Percentiles rank a stretch among this genome's conserved stretches.
These are phyloP conservation scores for Omphalotus guepiniiformis DNA, from an alignment of 768 basidiomycete genomes.

Conservation along the genomic window DNA sequence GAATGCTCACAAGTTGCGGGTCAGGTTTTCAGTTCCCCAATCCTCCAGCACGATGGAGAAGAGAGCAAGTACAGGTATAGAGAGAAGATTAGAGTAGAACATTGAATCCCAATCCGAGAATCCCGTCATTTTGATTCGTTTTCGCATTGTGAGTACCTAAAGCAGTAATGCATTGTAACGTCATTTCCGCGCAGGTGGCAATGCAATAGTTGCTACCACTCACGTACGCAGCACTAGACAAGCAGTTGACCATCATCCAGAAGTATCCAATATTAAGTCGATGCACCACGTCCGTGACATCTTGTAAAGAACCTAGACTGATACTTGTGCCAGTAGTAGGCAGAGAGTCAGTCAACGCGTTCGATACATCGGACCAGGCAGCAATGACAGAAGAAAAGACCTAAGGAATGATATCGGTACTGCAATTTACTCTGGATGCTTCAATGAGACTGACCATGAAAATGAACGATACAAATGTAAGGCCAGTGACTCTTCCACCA, in stretches of 20 bases:
- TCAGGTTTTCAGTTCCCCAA: slow-evolving; percentile 78
- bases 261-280: slow-evolving; percentile 78
- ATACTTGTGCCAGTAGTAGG: slow-evolving; percentile 33
- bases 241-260: slow-evolving; percentile 95
- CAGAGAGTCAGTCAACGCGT: slow-evolving; percentile 32
- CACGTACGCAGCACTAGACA: slow-evolving; percentile 87
- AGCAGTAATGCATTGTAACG: background rate
- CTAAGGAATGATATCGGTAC: too few relatives aligned
- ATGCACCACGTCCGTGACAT: slow-evolving; percentile 42
- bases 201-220: slow-evolving; percentile 23
- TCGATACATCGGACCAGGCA: slow-evolving; percentile 88
- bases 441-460: slow-evolving; percentile 79
- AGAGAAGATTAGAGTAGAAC: slow-evolving; percentile 97
- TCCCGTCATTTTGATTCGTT: slow-evolving; percentile 89
- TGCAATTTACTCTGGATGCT: too few relatives aligned
- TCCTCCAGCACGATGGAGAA: slow-evolving; percentile 86
- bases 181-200: too few relatives aligned
- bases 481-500: slow-evolving; percentile 78
- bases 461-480: slow-evolving; percentile 86
- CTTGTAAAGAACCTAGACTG: slow-evolving; percentile 31
- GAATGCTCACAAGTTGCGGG: slow-evolving; percentile 80
- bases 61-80: slow-evolving; percentile 82
- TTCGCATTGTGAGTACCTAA: slow-evolving; percentile 93
- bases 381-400: slow-evolving; percentile 92
- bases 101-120: slow-evolving; percentile 99